Evolutionary conservation across 1,284 basidiomycete genomes (phyloP).

Genomic region (Sphagnurus paluster): DNA sequence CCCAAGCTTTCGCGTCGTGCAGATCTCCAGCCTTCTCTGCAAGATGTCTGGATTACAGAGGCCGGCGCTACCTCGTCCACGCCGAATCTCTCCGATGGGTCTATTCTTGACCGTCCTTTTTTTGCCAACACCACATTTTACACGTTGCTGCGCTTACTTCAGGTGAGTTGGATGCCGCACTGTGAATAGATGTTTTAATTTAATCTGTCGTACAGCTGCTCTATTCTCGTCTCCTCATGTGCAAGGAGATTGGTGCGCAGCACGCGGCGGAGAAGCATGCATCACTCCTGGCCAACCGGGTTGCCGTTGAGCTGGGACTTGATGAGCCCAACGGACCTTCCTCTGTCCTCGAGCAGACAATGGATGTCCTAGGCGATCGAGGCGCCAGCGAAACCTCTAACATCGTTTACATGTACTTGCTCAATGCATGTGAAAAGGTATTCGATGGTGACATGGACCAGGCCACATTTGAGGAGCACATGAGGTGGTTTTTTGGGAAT

Average conservation of each 20-base stretch:
- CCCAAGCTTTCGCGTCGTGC: constrained; percentile 26
- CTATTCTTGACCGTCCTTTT: constrained; percentile 57
- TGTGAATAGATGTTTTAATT: constrained; percentile 13
- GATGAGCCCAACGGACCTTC: constrained; percentile 77
- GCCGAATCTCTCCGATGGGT: constrained; percentile 25
- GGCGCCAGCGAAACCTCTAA: constrained; percentile 43
- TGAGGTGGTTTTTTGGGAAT: constrained; percentile 96
- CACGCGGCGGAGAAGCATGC: constrained; percentile 61
- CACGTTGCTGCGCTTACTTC: constrained; percentile 82
- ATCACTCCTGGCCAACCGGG: constrained; percentile 64
- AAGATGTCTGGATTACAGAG: constrained; percentile 66
- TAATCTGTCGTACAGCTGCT: constrained; percentile 60
- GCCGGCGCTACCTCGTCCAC: constrained; percentile 34
- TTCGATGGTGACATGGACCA: constrained; percentile 94
- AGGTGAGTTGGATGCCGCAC: constrained; percentile 50
- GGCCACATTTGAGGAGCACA: constrained; percentile 89
- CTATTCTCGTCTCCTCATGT: constrained; percentile 85
- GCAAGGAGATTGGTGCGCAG: constrained; percentile 78
- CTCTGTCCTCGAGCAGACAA: constrained; percentile 62
- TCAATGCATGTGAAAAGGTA: constrained; percentile 91
- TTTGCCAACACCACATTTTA: constrained; percentile 95
- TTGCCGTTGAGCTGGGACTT: constrained; percentile 71
- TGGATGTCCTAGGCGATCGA: constrained; percentile 51
- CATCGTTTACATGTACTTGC: constrained; percentile 84
- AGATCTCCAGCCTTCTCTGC: constrained; percentile 26